Conservation (phyloP, 2,329 filamentous ascomycete species). For the Alternaria alternata region DNA sequence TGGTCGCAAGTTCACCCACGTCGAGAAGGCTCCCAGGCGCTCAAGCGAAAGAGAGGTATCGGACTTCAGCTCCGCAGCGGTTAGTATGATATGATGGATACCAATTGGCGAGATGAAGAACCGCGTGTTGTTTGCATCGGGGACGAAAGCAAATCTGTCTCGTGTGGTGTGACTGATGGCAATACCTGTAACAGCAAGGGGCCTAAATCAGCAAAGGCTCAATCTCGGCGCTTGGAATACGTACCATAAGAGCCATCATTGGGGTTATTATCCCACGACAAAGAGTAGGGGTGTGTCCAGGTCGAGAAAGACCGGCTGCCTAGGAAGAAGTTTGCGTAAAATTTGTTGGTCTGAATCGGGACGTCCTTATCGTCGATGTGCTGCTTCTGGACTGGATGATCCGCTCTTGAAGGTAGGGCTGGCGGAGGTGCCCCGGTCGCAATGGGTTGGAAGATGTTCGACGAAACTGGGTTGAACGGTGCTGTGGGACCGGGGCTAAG, state of each 20-base stretch:
- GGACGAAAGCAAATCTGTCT: conserved; percentile 65
- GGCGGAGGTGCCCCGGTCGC: conserved; percentile 51
- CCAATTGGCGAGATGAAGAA: conserved; percentile 87
- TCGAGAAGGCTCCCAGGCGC: conserved; percentile 64
- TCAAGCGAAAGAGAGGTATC: conserved; percentile 66
- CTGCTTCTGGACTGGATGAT: conserved; percentile 53
- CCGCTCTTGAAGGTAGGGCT: conserved; percentile 46
- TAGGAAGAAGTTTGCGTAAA: conserved; percentile 77
- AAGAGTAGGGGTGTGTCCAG: conserved; percentile 73
- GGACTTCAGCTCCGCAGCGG: conserved; percentile 75
- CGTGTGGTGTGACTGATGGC: conserved; percentile 77
- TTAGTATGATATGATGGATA: conserved; percentile 82
- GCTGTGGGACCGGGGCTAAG: conserved; percentile 39
- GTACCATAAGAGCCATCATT: conserved; percentile 74
- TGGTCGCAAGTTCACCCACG: conserved; percentile 69
- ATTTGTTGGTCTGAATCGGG: conserved; percentile 77
- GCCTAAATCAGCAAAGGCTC: neutral
- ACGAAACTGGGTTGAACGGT: conserved; percentile 22
- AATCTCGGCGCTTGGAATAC: neutral
- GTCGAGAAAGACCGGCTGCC: conserved; percentile 72
- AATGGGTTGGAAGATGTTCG: conserved; percentile 54
- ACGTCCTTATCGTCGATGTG: conserved; percentile 50
- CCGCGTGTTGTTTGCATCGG: conserved; percentile 51
- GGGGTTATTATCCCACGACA: conserved; percentile 58
- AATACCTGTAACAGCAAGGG: conserved; percentile 55